Evolutionary conservation across 2,329 filamentous ascomycete species (phyloP), one percentile per base, ranked within the genome.

Genomic region (Neofusicoccum laricinum): DNA sequence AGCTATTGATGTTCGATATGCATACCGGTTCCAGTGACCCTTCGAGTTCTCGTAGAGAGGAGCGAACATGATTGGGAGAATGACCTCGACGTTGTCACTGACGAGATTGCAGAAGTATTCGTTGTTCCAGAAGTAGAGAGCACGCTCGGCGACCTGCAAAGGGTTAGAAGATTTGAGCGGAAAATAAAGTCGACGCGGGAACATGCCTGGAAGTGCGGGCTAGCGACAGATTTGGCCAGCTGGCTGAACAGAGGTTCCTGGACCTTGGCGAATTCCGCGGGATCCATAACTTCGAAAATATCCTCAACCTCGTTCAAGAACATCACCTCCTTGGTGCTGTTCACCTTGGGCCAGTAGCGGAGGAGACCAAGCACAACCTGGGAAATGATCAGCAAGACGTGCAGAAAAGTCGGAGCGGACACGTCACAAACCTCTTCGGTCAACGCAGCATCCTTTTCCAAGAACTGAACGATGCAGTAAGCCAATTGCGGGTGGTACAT

Each of bases 311-410:
- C 95, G 72, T 99, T 99, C 71, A 99, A 82, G 80, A 96, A 99
- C 95, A 99, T 99, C 74, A 99, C 95, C 79, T 99, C 95, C 79
- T 99, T 99, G 61, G 95, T 99, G 79, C 95, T 98, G 80, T 99
- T 99, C 71, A 96, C 92, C 83, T 99, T 99, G 53, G 95, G 95
- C 95, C 95, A 99, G 78, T 97, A 99, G 70, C 95, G 90, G 67
- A 99, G 84, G 64, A 99, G 84, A 50, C 95, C 95, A 69, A 98
- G 87, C 55, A 99, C 95, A 67, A 98, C 93, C 91, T 93, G 68
- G 15, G 65, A 45, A 63, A 61, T 68, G 57, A 57, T 70, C 68
- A 72, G 69, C 55, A 10, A 15, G 15, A 45, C 36, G 14, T 66
- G 45, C 25, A 46, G 12, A n/a, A 3, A 45, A 21, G 11, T 36